phyloP scores from a whole-genome alignment of 306 rosid genomes.

The Quillaja saponaria region DNA sequence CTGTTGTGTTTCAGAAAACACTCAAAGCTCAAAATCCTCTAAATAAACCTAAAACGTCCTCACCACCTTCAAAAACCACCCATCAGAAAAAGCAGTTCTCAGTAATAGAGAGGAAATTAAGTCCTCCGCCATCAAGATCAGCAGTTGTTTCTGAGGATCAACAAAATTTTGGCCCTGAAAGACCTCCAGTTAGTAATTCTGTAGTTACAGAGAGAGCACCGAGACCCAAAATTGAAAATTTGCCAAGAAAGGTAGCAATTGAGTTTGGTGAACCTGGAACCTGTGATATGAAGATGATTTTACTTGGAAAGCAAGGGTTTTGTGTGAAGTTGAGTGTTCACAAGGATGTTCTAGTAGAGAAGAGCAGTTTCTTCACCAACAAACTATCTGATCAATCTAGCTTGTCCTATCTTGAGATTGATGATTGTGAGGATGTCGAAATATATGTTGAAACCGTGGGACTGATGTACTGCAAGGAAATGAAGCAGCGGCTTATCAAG shows the following conservation, averaged over 20 bases:
- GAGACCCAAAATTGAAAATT: constrained; percentile 58
- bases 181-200: constrained; percentile 44
- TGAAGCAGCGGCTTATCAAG: constrained; percentile 83
- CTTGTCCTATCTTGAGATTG: constrained; percentile 60
- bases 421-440: constrained; percentile 88
- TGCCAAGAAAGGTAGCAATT: constrained; percentile 87
- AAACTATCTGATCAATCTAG: constrained; percentile 54
- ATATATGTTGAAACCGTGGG: constrained; percentile 88
- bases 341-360: constrained; percentile 58
- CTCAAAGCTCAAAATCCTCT: constrained; percentile 68
- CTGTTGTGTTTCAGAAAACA: constrained; percentile 86
- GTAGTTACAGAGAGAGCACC: constrained; percentile 58
- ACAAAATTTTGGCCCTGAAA: constrained; percentile 47
- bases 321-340: constrained; percentile 91
- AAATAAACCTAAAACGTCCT: constrained; percentile 72
- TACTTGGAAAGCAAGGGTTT: constrained; percentile 86
- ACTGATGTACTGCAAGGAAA: constrained; percentile 88
- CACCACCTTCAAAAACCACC: constrained; percentile 54
- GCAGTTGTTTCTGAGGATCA: constrained; percentile 56
- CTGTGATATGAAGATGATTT: constrained; percentile 67
- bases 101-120: constrained; percentile 52
- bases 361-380: constrained; percentile 64
- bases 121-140: constrained; percentile 51
- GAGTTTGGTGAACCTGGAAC: constrained; percentile 96
- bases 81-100: constrained; percentile 50